Evolutionary conservation across 2,329 filamentous ascomycete genomes (phyloP).

Genomic region (Tothia fuscella): DNA sequence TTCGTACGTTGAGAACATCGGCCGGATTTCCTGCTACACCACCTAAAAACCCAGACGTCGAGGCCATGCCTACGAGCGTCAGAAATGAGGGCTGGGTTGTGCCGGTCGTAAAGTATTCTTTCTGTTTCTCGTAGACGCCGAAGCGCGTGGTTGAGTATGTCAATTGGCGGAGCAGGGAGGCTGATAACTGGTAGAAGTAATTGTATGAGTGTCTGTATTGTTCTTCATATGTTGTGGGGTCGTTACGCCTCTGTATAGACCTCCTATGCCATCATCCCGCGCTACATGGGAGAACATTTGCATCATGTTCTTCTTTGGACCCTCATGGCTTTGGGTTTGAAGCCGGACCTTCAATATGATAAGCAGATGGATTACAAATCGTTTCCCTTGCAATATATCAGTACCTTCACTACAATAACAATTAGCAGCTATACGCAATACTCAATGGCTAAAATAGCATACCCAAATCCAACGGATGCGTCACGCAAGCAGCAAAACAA

Average conservation of each 20-base stretch:
- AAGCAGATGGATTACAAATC: conserved; percentile 11
- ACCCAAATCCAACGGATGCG: conserved; percentile 88
- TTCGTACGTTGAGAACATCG: conserved; percentile 93
- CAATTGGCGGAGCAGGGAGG: conserved; percentile 77
- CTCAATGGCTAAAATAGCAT: conserved; percentile 19
- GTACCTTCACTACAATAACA: conserved; percentile 32
- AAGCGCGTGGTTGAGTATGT: conserved; percentile 97
- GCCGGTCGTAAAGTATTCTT: conserved; percentile 46
- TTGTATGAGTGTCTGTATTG: no score
- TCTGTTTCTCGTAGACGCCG: conserved; percentile 90
- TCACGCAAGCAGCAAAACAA: conserved; percentile 81
- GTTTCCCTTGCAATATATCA: neutral
- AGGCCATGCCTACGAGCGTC: conserved; percentile 72
- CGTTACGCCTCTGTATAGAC: conserved; percentile 75
- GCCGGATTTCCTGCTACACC: conserved; percentile 88
- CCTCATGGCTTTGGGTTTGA: conserved; percentile 68
- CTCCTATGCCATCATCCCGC: conserved; percentile 60
- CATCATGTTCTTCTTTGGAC: conserved; percentile 62
- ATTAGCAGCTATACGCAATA: conserved; percentile 19
- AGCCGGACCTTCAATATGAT: conserved; percentile 56
- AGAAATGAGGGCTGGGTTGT: conserved; percentile 51
- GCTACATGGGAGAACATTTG: conserved; percentile 77
- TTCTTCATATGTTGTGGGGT: no score
- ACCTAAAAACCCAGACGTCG: conserved; percentile 72
- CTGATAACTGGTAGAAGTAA: conserved; percentile 70